Percentiles rank a stretch among this genome's conserved stretches.
Conservation (phyloP, 352 stramenopile species). For the Pythium phragmiticola region DNA sequence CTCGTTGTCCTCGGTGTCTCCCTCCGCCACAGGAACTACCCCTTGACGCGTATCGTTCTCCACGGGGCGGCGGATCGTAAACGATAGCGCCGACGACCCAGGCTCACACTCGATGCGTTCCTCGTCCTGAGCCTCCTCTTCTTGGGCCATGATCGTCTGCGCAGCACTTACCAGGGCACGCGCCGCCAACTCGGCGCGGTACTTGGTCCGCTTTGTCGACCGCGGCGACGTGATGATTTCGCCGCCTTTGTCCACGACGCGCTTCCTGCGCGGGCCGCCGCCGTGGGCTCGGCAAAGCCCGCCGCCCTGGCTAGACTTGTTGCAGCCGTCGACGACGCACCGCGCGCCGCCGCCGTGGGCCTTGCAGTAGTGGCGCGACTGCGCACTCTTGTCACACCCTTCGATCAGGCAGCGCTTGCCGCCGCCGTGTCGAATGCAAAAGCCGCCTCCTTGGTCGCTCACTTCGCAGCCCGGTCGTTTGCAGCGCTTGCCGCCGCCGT, state of each 20-base stretch:
- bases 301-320: slow-evolving; percentile 45
- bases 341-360: slow-evolving; percentile 47
- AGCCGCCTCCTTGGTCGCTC: slow-evolving; percentile 41
- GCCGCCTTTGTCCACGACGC: slow-evolving; percentile 2
- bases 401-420: slow-evolving; percentile 60
- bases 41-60: not conserved
- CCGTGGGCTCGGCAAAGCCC: slow-evolving; percentile 50
- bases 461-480: slow-evolving; percentile 24
- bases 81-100: slow-evolving; percentile 11
- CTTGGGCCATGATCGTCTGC: slow-evolving; percentile 10
- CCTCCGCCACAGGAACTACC: no score
- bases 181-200: slow-evolving; percentile 4
- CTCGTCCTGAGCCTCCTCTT: not conserved
- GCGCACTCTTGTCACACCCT: slow-evolving; percentile 50
- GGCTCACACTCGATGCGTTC: slow-evolving; percentile 17
- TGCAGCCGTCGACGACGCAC: slow-evolving; percentile 38
- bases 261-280: slow-evolving; percentile 30
- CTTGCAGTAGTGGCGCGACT: slow-evolving; percentile 59
- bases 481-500: slow-evolving; percentile 59
- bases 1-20: not conserved
- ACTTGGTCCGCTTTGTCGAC: slow-evolving; percentile 3
- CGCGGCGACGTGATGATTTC: slow-evolving; percentile 15
- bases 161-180: slow-evolving; percentile 7
- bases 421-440: slow-evolving; percentile 81
- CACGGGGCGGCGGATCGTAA: slow-evolving; percentile 16